phyloP scores from a whole-genome alignment of 2,329 filamentous ascomycete genomes.

The Sporothrix pseudoabietina region DNA sequence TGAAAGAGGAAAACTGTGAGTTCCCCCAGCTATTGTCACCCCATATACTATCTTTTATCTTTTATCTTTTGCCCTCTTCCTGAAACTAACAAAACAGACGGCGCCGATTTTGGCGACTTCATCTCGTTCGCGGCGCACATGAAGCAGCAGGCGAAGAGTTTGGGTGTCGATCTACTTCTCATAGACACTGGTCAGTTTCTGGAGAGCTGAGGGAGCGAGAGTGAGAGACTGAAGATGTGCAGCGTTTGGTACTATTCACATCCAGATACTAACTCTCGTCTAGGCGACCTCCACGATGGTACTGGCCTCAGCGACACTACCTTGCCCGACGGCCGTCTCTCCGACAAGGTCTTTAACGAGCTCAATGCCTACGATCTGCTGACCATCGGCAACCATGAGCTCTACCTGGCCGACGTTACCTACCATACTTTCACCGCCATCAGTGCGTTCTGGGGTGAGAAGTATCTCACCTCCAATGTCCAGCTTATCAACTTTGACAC shows the following conservation, averaged over 20 bases:
- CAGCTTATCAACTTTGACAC: slow-evolving; percentile 47
- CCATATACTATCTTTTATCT: background rate
- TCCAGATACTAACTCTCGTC: background rate
- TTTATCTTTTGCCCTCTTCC: background rate
- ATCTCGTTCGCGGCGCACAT: slow-evolving; percentile 62
- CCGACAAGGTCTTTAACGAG: slow-evolving; percentile 51
- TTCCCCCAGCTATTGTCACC: background rate
- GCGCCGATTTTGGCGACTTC: slow-evolving; percentile 68
- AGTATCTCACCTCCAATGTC: slow-evolving; percentile 51
- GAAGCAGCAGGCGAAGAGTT: slow-evolving; percentile 58
- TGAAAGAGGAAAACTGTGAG: slow-evolving; percentile 60
- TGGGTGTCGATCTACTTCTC: slow-evolving; percentile 62
- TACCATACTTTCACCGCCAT: slow-evolving; percentile 64
- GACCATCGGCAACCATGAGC: slow-evolving; percentile 63
- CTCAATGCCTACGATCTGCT: slow-evolving; percentile 48
- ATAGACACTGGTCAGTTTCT: slow-evolving; percentile 56
- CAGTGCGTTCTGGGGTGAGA: slow-evolving; percentile 56
- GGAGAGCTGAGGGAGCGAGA: slow-evolving; percentile 30
- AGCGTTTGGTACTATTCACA: background rate
- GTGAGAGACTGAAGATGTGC: background rate
- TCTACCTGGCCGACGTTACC: slow-evolving; percentile 63
- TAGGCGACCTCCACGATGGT: slow-evolving; percentile 65
- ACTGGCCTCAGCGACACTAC: slow-evolving; percentile 65
- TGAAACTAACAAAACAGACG: slow-evolving; percentile 41
- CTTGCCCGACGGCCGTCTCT: slow-evolving; percentile 56